phyloP scores from a whole-genome alignment of 1,284 basidiomycete species.

The Cryptococcus sp. region DNA sequence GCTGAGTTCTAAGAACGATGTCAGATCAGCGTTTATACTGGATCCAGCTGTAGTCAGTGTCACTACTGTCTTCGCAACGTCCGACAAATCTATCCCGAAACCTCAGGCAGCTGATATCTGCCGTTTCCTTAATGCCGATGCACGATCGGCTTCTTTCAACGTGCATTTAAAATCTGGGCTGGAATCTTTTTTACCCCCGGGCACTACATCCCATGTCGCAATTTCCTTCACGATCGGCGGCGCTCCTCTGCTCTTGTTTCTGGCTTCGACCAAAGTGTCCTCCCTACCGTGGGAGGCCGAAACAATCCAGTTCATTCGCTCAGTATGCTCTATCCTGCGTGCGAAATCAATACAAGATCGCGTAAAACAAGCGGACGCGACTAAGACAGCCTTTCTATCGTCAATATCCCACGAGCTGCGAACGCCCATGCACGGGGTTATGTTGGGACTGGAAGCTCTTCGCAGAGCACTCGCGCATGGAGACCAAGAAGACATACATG shows the following conservation, averaged over 20 bases:
- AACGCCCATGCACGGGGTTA: slow-evolving; percentile 32
- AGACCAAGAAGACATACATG: slow-evolving; percentile 8
- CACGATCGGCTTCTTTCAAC: too few species aligned
- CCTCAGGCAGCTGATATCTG: too few species aligned
- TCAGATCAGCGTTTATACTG: too few species aligned
- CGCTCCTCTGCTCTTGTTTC: slow-evolving; percentile 22
- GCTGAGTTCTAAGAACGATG: too few species aligned
- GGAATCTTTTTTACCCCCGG: slow-evolving; percentile 5
- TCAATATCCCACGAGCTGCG: slow-evolving; percentile 39
- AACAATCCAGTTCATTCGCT: slow-evolving; percentile 20
- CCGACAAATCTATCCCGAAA: too few species aligned
- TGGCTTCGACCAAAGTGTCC: slow-evolving; percentile 11
- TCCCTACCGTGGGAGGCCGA: slow-evolving; percentile 6
- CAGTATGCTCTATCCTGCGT: slow-evolving; percentile 22
- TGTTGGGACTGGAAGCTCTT: slow-evolving; percentile 29
- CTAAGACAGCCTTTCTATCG: slow-evolving; percentile 36
- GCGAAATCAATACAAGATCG: slow-evolving; percentile 19
- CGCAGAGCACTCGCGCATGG: slow-evolving; percentile 8
- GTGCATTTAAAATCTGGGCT: too few species aligned
- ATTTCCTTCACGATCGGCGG: slow-evolving; percentile 22
- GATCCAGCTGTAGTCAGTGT: too few species aligned
- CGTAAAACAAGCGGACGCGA: slow-evolving; percentile 28
- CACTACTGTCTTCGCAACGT: too few species aligned
- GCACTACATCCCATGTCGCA: slow-evolving; percentile 13
- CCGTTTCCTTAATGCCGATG: background rate